A percentile compares a stretch with the other conserved stretches of the same genome.
phyloP scores from a whole-genome alignment of 495 filamentous ascomycete genomes.

The Patellaria atrata region DNA sequence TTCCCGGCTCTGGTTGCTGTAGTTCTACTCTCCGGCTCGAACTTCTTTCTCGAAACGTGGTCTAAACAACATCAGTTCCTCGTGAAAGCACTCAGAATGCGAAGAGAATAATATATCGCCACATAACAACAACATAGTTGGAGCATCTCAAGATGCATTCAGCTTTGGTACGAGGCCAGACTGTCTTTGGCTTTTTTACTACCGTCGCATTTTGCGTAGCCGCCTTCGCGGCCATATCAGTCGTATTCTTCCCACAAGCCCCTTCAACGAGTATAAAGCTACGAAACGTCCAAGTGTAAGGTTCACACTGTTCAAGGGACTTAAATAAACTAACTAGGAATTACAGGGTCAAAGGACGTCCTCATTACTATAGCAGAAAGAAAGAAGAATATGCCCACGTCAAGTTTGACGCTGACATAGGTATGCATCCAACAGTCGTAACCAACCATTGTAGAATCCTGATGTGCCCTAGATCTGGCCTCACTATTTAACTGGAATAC shows the following conservation, averaged over 20 bases:
- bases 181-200: slow-evolving; percentile 96
- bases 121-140: too few species aligned
- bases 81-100: too few species aligned
- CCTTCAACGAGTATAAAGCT: slow-evolving; percentile 51
- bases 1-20: too few species aligned
- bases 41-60: too few species aligned
- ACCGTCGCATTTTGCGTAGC: slow-evolving; percentile 77
- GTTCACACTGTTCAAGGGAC: slow-evolving; percentile 5
- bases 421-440: slow-evolving; percentile 26
- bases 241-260: slow-evolving; percentile 53
- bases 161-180: slow-evolving; percentile 65
- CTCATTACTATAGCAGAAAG: slow-evolving; percentile 84
- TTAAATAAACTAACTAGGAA: too few species aligned
- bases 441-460: too few species aligned
- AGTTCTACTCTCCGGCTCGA: too few species aligned
- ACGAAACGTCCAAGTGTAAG: slow-evolving; percentile 78
- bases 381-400: slow-evolving; percentile 91
- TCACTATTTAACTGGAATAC: slow-evolving; percentile 99
- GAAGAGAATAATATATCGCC: too few species aligned
- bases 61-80: too few species aligned
- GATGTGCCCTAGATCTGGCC: slow-evolving; percentile 66
- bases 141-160: slow-evolving; percentile 90
- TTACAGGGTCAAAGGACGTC: slow-evolving; percentile 68
- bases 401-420: slow-evolving; percentile 75
- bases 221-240: slow-evolving; percentile 61